These are phyloP conservation scores for Hypoxylon sp. DNA, from an alignment of 2,329 filamentous ascomycete genomes.

Conservation along the genomic window DNA sequence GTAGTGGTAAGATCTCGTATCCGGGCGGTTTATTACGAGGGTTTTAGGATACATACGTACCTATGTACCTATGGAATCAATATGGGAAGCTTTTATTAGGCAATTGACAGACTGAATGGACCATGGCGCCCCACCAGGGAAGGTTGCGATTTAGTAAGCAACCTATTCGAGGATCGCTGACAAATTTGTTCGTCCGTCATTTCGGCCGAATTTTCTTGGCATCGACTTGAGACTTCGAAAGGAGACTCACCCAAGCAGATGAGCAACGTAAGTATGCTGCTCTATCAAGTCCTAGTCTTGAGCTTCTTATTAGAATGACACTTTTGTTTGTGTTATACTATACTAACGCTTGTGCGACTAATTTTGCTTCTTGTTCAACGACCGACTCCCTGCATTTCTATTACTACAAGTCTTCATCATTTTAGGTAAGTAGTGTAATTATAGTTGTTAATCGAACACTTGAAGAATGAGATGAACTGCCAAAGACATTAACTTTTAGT, in stretches of 20 bases:
- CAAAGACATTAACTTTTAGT: not conserved
- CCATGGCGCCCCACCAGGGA: not conserved
- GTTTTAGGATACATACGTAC: too few species aligned
- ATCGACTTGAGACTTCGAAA: slow-evolving; percentile 22
- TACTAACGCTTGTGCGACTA: not conserved
- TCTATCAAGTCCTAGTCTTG: not conserved
- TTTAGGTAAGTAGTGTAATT: not conserved
- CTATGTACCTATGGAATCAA: not conserved
- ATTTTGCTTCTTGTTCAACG: not conserved
- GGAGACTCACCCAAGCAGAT: slow-evolving; percentile 8
- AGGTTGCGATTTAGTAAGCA: not conserved
- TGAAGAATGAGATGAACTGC: not conserved
- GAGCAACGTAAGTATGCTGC: slow-evolving; percentile 1
- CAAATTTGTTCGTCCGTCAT: slow-evolving; percentile 47
- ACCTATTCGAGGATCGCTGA: slow-evolving; percentile 35
- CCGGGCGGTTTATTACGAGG: too few species aligned
- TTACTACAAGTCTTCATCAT: not conserved
- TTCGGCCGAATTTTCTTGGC: slow-evolving; percentile 46
- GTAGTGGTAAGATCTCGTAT: too few species aligned
- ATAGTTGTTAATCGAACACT: not conserved
- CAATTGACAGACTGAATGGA: not conserved
- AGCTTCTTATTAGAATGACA: not conserved
- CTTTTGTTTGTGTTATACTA: slow-evolving; percentile 1
- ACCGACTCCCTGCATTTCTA: not conserved
- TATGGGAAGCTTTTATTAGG: not conserved